Evolutionary conservation across 1,139 yeast species (phyloP), one percentile per base, ranked within the genome.

Genomic region (Blastobotrys petasosporus): DNA sequence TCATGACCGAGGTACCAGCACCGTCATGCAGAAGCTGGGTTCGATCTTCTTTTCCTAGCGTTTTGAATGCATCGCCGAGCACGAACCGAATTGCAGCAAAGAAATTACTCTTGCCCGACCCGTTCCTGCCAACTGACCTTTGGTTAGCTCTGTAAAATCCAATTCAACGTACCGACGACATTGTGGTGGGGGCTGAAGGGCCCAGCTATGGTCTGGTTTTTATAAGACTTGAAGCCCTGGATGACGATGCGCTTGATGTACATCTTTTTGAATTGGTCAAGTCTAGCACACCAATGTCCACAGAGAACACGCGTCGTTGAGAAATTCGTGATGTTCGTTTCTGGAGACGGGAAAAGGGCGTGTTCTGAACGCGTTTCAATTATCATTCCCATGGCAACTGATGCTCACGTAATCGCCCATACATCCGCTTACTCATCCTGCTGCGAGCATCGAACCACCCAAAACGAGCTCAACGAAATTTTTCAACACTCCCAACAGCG

Each of bases 61-160:
- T 85, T 2, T 87, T 83, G 62, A 86, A 86, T 31, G 94, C 95
- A 63, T 90, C 97, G 46, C 95, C 84, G 35, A 92, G 67, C 8
- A 90, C 97, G 66, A 90, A 94, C 51, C 97, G 72, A 49, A 92
- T 85, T 9, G 98, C 98, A 13, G 96, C 92, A 65, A 92, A 92
- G 67, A 94, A 85, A 65, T 92, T 92, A 42, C 96, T 86, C 64
- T 92, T 92, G 12, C 99, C 99, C 6, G 96, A 85, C 12, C 99
- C 99, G 65, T 92, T 92, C 44, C 96, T 71, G 2, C 99, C 99
- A 29, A 92, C 72, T 57, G 25, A 20, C 4, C 4, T 17, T 28
- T 32, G 13, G 39, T 15, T 39, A 15, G 13, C 9, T 31, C 4
- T n/a, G 25, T 17, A 9, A 16, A 25, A 8, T 9, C 5, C 29